These are phyloP conservation scores for Termitomyces sp. DNA, from an alignment of 768 basidiomycete genomes.

Conservation along the genomic window DNA sequence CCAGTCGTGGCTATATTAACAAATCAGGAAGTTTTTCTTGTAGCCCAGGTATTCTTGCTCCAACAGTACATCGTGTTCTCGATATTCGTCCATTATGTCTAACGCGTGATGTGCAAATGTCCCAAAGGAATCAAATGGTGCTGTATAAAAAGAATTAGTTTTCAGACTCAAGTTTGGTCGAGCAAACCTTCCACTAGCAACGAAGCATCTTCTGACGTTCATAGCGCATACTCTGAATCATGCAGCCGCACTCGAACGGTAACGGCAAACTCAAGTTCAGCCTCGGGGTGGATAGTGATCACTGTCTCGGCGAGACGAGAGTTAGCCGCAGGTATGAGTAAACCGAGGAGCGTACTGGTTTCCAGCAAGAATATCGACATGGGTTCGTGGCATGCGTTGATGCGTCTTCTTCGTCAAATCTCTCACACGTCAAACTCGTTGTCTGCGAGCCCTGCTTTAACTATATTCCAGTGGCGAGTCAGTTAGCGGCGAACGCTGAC, in stretches of 20 bases:
- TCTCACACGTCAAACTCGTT: conserved; percentile 19
- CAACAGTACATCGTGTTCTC: conserved; percentile 48
- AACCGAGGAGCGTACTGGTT: conserved; percentile 35
- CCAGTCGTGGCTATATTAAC: no score
- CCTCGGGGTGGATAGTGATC: conserved; percentile 49
- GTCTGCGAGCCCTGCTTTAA: conserved; percentile 2
- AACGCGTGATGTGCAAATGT: conserved; percentile 59
- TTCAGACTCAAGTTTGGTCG: conserved; percentile 11
- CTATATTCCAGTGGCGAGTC: neutral
- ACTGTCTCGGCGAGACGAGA: conserved; percentile 41
- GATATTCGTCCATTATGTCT: conserved; percentile 59
- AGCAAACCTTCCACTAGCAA: conserved; percentile 50
- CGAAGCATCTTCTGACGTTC: conserved; percentile 55
- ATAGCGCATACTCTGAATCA: conserved; percentile 50
- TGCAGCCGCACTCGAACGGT: conserved; percentile 56
- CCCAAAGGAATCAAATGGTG: neutral
- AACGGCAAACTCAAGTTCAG: conserved; percentile 40
- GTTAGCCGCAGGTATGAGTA: neutral
- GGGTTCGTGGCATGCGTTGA: conserved; percentile 44
- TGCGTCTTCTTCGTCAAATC: conserved; percentile 45
- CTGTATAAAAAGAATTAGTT: conserved; percentile 17
- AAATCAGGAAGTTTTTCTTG: no score
- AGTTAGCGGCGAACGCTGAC: no score
- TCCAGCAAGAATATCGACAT: conserved; percentile 65
- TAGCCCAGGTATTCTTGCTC: no score